Evolutionary conservation across 345 rosid species (phyloP), one percentile per base, ranked within the genome.

Genomic region (Eucalyptus virginea): DNA sequence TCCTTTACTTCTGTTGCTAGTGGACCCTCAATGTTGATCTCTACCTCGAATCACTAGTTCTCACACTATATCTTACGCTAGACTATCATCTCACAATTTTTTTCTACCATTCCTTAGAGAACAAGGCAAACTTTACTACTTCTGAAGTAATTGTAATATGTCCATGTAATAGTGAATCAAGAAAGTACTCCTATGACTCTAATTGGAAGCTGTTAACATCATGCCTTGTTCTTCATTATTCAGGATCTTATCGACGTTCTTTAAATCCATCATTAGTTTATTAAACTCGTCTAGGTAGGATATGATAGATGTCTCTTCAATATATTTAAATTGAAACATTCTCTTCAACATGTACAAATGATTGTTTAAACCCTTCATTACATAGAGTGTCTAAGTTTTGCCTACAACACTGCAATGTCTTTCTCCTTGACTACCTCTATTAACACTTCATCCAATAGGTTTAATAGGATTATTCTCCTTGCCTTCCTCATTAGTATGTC

Each of bases 391-490:
- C 15, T 62, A 30, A 62, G 34, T 62, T 30, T 62, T 62, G 17
- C 69, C 32, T 3, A 62, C 18, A 62, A 30, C 1, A 0, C 9
- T 30, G 1, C 2, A 13, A 1, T 6, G n/a, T 62, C 17, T 5
- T 62, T 62, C 34, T 62, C 34, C 69, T 62, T 30, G 17, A 62
- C 17, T 12, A 62, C 69, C 32, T 62, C 16, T 62, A 62, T 62
- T 62, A 30, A 62, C 32, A 28, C 69, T 14, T 62, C 34, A 62
- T 62, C 18, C 9, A 30, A 62, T 5, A 62, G 8, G n/a, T 62
- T 62, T 34, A 62, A 13, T 12, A 30, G 17, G 34, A 62, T 62
- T 13, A 62, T 62, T 28, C 34, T 28, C 34, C 9, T 28, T 6
- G 69, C 34, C 32, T 62, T 62, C 69, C 69, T 62, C 17, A 30